Evolutionary conservation across 805 yeast genomes (phyloP).

Genomic region (Diddensiella caesifluorescens): DNA sequence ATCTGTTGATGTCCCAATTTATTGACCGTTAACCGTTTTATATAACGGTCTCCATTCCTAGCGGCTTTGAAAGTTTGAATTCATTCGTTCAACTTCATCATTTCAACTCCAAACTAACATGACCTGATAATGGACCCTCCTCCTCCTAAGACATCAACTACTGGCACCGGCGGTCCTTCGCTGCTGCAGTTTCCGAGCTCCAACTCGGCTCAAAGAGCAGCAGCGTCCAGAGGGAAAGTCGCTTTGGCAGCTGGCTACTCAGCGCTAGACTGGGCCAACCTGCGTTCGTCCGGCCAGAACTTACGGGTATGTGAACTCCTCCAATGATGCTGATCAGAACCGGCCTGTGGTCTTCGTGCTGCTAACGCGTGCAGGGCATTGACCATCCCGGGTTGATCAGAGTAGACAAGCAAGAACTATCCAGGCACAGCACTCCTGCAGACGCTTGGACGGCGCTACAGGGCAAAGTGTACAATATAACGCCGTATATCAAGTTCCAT

Average conservation of each 20-base stretch:
- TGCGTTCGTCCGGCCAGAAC: constrained; percentile 44
- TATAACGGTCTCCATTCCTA: background rate
- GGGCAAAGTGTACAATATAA: constrained; percentile 80
- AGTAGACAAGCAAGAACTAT: constrained; percentile 50
- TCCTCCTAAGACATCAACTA: background rate
- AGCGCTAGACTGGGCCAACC: constrained; percentile 78
- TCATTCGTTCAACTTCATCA: too few species aligned
- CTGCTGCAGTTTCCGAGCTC: constrained; percentile 13
- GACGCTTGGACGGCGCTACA: constrained; percentile 85
- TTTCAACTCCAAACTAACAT: background rate
- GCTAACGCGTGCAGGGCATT: constrained; percentile 21
- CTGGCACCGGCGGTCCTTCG: too few species aligned
- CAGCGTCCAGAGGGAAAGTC: constrained; percentile 44
- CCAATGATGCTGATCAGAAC: too few species aligned
- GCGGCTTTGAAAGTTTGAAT: background rate
- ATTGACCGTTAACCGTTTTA: too few species aligned
- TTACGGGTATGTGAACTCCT: constrained; percentile 55
- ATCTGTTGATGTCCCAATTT: too few species aligned
- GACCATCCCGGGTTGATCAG: constrained; percentile 23
- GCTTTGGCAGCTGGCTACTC: constrained; percentile 72
- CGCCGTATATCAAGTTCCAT: constrained; percentile 77
- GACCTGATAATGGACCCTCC: background rate
- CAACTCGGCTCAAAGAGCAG: constrained; percentile 16
- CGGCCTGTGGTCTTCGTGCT: too few species aligned
- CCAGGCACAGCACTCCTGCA: constrained; percentile 48